These are phyloP conservation scores for Coprinopsis strossmayeri DNA, from an alignment of 768 basidiomycete genomes.

Conservation along the genomic window DNA sequence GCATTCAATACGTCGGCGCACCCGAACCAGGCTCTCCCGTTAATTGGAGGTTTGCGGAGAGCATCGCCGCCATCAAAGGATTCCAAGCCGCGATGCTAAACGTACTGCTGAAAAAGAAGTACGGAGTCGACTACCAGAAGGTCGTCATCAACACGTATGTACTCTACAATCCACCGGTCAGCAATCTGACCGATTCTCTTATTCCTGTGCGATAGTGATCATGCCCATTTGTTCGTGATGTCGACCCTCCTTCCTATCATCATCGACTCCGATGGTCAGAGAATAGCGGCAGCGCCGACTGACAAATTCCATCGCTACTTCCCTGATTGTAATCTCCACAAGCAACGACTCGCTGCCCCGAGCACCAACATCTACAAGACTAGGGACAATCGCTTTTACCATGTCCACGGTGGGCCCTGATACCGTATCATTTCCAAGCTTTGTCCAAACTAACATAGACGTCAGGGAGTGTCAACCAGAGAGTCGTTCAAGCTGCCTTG, in stretches of 20 bases:
- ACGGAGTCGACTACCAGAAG: slow-evolving; percentile 17
- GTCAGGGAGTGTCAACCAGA: slow-evolving; percentile 14
- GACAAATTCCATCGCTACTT: slow-evolving; percentile 7
- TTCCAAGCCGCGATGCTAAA: slow-evolving; percentile 21
- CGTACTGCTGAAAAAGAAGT: slow-evolving; percentile 18
- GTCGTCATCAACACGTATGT: slow-evolving; percentile 20
- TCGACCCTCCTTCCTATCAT: slow-evolving; percentile 9
- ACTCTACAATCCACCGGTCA: not conserved
- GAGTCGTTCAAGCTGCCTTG: slow-evolving; percentile 8
- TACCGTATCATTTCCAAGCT: too few species aligned
- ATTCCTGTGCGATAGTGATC: slow-evolving; percentile 12
- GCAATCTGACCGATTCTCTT: not conserved
- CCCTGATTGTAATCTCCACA: slow-evolving; percentile 14
- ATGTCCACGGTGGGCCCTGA: slow-evolving; percentile 16
- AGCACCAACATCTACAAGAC: slow-evolving; percentile 21
- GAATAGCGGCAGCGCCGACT: slow-evolving; percentile 1
- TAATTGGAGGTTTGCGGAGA: slow-evolving; percentile 23
- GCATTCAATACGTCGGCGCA: slow-evolving; percentile 14
- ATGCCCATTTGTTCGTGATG: slow-evolving; percentile 17
- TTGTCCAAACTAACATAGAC: too few species aligned
- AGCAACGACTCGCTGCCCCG: not conserved
- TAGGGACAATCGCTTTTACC: slow-evolving; percentile 19
- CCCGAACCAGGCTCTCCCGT: slow-evolving; percentile 14
- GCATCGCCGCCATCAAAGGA: slow-evolving; percentile 21
- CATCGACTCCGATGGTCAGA: slow-evolving; percentile 13